Evolutionary conservation across 2,329 filamentous ascomycete genomes (phyloP), one percentile per base, ranked within the genome.

Genomic region (Ophiostoma sp.): DNA sequence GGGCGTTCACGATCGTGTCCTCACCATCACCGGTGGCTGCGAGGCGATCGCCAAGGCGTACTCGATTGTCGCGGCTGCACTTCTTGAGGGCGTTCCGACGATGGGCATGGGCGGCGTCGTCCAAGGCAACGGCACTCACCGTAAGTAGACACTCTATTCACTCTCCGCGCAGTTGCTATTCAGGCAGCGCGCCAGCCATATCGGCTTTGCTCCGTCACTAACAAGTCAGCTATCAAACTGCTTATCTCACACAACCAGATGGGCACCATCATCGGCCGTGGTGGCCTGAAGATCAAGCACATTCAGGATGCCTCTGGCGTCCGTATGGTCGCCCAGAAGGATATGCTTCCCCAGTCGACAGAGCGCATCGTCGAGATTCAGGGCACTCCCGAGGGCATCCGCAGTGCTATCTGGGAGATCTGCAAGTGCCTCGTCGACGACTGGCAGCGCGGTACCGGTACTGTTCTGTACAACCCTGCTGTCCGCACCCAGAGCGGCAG

Each of bases 241-340:
- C 91, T 99, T 81, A 98, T 99, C 83, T 99, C 96, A 45, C 95
- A 99, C 86, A 98, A 98, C 83, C 96, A 99, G 85, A 99, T 99
- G 96, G 96, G 96, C 76, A 99, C 96, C 79, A 98, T 99, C 85
- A 99, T 99, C 81, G 96, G 96, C 79, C 91, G 94, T 77, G 93
- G 97, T 82, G 96, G 96, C 74, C 88, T 98, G 78, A 99, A 98
- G 87, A 99, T 99, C 87, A 99, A 99, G 88, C 93, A 98, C 82
- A 99, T 99, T 78, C 96, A 99, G 82, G 96, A 99, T 82, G 91
- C 91, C 39, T 98, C 96, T 5, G 95, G 95, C 77, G 96, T 98
- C 74, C 95, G 96, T 81, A 99, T 99, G 96, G 95, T 99, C 68
- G 96, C 96, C 55, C 96, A 99, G 84, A 99, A 99, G 85, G 96